phyloP scores from a whole-genome alignment of 495 filamentous ascomycete genomes.

The Jackrogersella minutella region DNA sequence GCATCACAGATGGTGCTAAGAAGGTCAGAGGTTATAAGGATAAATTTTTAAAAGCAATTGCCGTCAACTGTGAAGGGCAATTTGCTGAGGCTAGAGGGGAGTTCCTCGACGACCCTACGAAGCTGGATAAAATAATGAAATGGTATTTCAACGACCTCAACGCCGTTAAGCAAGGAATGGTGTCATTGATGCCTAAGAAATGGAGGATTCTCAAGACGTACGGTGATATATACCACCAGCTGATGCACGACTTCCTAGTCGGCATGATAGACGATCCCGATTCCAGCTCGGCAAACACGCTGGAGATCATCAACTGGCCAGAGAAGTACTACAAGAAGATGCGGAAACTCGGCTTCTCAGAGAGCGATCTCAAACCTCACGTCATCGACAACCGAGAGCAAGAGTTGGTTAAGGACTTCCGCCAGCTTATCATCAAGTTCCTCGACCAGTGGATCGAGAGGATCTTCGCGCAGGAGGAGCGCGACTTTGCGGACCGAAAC shows the following conservation, averaged over 20 bases:
- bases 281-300: constrained; percentile 76
- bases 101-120: constrained; percentile 84
- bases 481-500: constrained; percentile 77
- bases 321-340: constrained; percentile 97
- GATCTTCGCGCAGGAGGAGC: constrained; percentile 80
- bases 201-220: constrained; percentile 97
- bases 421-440: constrained; percentile 89
- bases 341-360: constrained; percentile 81
- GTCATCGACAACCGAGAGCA: constrained; percentile 86
- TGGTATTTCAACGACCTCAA: constrained; percentile 99
- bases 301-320: constrained; percentile 92
- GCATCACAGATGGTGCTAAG: constrained; percentile 89
- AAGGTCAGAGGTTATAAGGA: constrained; percentile 96
- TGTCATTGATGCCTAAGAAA: constrained; percentile 88
- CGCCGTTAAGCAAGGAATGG: constrained; percentile 89
- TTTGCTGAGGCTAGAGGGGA: constrained; percentile 76
- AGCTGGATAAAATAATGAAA: constrained; percentile 80
- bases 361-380: constrained; percentile 77
- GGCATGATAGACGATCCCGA: constrained; percentile 81
- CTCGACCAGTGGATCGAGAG: constrained; percentile 98
- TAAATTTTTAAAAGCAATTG: constrained; percentile 85
- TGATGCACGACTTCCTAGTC: constrained; percentile 94
- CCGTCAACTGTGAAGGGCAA: constrained; percentile 73
- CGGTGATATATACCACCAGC: constrained; percentile 83
- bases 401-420: constrained; percentile 92